These are phyloP conservation scores for Starmerella sirachaensis DNA, from an alignment of 805 yeast species.

Conservation along the genomic window DNA sequence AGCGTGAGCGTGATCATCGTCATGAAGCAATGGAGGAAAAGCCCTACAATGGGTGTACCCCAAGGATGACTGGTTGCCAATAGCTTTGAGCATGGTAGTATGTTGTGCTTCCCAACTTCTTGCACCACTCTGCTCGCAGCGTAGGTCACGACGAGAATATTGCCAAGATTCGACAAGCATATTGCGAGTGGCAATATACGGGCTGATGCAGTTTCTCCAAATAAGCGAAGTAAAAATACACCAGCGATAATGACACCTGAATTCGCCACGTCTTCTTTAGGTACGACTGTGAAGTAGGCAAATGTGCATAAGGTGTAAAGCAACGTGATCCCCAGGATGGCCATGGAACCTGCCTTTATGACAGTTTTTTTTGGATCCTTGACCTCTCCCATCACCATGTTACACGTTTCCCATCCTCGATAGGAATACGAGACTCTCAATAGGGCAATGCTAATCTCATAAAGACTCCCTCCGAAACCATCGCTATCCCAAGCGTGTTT, in stretches of 20 bases:
- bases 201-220: conserved; percentile 43
- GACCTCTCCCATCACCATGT: conserved; percentile 49
- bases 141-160: conserved; percentile 51
- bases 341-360: conserved; percentile 49
- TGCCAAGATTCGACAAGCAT: conserved; percentile 52
- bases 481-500: conserved; percentile 32
- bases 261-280: conserved; percentile 31
- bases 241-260: conserved; percentile 59
- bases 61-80: conserved; percentile 34
- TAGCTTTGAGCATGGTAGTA: conserved; percentile 39
- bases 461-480: conserved; percentile 35
- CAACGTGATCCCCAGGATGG: conserved; percentile 40
- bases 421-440: conserved; percentile 51
- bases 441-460: conserved; percentile 44
- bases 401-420: conserved; percentile 62
- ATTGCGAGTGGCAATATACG: conserved; percentile 44
- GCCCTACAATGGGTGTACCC: conserved; percentile 34
- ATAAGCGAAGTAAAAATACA: conserved; percentile 43
- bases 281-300: conserved; percentile 46
- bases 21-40: conserved; percentile 44
- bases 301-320: conserved; percentile 46
- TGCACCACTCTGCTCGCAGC: conserved; percentile 50
- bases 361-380: conserved; percentile 45
- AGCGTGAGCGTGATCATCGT: conserved; percentile 42
- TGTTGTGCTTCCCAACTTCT: conserved; percentile 40